Evolutionary conservation across 1,139 yeast genomes (phyloP).

Genomic region (Trichomonascaceae sp.): DNA sequence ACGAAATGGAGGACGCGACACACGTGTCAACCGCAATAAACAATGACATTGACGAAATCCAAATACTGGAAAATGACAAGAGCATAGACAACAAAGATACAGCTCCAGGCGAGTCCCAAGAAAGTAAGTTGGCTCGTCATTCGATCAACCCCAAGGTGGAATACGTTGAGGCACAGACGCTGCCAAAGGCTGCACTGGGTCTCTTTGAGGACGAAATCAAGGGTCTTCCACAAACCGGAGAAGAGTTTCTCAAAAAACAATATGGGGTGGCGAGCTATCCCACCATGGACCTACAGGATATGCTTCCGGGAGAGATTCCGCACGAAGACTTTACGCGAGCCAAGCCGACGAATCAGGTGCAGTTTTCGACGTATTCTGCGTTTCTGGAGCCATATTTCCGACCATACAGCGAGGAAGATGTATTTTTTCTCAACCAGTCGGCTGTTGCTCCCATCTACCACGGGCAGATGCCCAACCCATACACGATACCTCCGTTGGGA

Average conservation of each 20-base stretch:
- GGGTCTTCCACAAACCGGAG: constrained; percentile 43
- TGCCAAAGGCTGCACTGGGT: constrained; percentile 62
- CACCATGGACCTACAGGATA: constrained; percentile 52
- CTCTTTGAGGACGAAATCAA: constrained; percentile 44
- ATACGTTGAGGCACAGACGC: constrained; percentile 58
- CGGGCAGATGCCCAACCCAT: constrained; percentile 25
- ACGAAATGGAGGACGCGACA: constrained; percentile 11
- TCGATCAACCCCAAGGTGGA: constrained; percentile 56
- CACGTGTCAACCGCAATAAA: constrained; percentile 1
- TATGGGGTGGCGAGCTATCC: constrained; percentile 91
- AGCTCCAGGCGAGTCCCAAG: constrained; percentile 6
- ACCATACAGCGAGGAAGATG: constrained; percentile 64
- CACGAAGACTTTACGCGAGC: constrained; percentile 72
- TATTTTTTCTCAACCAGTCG: constrained; percentile 56
- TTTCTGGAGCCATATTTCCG: constrained; percentile 80
- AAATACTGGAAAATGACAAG: constrained; percentile 7
- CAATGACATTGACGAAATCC: constrained; percentile 4
- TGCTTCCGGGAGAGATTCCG: constrained; percentile 83
- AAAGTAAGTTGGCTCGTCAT: too few relatives aligned
- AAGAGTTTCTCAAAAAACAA: constrained; percentile 59
- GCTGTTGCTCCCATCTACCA: constrained; percentile 16
- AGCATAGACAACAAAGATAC: constrained; percentile 9
- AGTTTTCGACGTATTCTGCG: constrained; percentile 74
- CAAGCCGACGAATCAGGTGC: constrained; percentile 87
- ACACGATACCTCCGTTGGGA: constrained; percentile 68